Conservation (phyloP, 495 filamentous ascomycete species). For the Staphylotrichum tortipilum region DNA sequence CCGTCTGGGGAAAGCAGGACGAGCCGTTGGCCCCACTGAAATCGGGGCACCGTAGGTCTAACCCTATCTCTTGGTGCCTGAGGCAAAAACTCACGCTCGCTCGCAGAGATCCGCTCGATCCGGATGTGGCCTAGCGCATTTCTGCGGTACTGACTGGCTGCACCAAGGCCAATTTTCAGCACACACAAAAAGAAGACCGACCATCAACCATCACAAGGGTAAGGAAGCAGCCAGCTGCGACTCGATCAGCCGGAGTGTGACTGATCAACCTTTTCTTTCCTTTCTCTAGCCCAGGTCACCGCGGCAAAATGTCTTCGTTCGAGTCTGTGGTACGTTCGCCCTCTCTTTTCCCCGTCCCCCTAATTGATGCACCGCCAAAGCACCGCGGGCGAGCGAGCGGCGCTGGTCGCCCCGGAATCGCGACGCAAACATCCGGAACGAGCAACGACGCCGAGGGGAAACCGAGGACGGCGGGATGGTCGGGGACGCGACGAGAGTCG, state of each 20-base stretch:
- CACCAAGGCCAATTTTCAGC: slow-evolving; percentile 29
- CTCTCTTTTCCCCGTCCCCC: slow-evolving; percentile 5
- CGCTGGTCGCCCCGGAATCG: background rate
- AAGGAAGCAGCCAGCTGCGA: slow-evolving; percentile 29
- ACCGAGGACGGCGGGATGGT: background rate
- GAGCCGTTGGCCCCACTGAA: slow-evolving; percentile 10
- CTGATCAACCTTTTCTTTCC: slow-evolving; percentile 28
- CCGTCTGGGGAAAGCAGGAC: background rate
- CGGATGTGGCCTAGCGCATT: slow-evolving; percentile 27
- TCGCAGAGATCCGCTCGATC: slow-evolving; percentile 26
- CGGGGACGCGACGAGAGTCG: background rate
- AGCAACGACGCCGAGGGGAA: background rate
- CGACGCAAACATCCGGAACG: background rate
- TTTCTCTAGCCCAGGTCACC: slow-evolving; percentile 26
- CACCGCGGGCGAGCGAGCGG: too few relatives aligned
- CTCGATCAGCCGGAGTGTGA: slow-evolving; percentile 30
- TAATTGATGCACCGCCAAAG: slow-evolving; percentile 4
- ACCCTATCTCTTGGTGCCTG: slow-evolving; percentile 33
- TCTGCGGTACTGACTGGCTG: slow-evolving; percentile 22
- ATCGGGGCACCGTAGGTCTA: slow-evolving; percentile 33
- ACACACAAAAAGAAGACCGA: slow-evolving; percentile 32
- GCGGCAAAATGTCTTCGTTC: slow-evolving; percentile 89
- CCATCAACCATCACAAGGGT: slow-evolving; percentile 32
- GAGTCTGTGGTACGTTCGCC: slow-evolving; percentile 81
- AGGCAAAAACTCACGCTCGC: slow-evolving; percentile 33